Percentiles rank a stretch among this genome's conserved stretches.
Conservation (phyloP, 257 asterid genomes). For the Solanum sejunctum region DNA sequence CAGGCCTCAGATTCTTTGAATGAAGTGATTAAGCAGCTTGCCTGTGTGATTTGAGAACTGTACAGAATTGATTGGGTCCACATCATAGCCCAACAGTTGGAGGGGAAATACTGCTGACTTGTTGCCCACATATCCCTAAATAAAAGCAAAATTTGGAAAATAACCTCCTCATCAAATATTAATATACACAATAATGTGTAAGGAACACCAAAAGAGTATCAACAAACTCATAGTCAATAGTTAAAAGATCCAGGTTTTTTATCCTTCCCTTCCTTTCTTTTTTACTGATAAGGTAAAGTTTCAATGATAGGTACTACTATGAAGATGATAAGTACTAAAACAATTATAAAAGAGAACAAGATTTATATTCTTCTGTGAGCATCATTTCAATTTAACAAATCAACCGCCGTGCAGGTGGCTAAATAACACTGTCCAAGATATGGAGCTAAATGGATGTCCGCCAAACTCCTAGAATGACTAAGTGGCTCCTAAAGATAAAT, state of each 20-base stretch:
- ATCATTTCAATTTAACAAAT: background rate
- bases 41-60: slow-evolving; percentile 99
- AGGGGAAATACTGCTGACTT: slow-evolving; percentile 97
- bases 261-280: background rate
- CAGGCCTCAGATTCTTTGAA: slow-evolving; percentile 28
- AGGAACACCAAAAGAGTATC: background rate
- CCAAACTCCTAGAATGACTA: background rate
- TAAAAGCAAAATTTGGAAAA: background rate
- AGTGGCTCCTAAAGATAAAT: background rate
- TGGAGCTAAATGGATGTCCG: background rate
- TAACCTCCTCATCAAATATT: background rate
- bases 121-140: slow-evolving; percentile 95
- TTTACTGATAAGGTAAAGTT: background rate
- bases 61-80: slow-evolving; percentile 92
- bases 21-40: slow-evolving; percentile 54
- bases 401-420: background rate
- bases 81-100: slow-evolving; percentile 91
- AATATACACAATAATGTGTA: background rate
- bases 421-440: background rate
- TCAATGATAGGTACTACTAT: background rate
- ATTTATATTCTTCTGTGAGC: background rate
- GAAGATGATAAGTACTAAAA: background rate
- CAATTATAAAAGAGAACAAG: background rate
- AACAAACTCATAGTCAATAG: background rate
- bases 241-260: background rate